phyloP scores from a whole-genome alignment of 176 grass and related monocot species.

The Hsuehochloa calcarea region DNA sequence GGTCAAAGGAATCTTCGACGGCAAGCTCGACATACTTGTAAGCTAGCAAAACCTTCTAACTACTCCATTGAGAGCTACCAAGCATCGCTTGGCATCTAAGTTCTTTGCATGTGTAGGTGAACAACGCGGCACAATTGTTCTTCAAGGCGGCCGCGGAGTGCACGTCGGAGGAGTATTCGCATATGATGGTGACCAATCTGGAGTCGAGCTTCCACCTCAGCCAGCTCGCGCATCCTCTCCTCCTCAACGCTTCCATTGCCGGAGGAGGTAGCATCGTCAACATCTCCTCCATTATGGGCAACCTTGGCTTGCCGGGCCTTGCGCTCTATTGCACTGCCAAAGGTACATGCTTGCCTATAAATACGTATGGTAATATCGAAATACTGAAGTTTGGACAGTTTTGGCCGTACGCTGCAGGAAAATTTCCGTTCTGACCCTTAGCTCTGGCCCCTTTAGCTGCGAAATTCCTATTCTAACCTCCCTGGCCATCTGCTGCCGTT shows the following conservation, averaged over 20 bases:
- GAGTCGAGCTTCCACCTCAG: slow-evolving; percentile 46
- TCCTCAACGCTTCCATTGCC: not conserved
- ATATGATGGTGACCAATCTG: slow-evolving; percentile 35
- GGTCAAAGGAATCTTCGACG: not conserved
- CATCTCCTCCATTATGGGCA: slow-evolving; percentile 31
- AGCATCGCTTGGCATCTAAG: no score
- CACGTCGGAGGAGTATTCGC: slow-evolving; percentile 24
- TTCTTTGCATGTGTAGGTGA: not conserved
- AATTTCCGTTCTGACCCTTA: no score
- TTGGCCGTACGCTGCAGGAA: no score
- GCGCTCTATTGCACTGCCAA: no score
- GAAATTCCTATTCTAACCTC: no score
- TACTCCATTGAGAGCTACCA: no score
- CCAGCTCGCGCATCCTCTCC: slow-evolving; percentile 41
- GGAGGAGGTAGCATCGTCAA: not conserved
- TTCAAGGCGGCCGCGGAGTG: not conserved
- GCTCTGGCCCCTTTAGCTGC: no score
- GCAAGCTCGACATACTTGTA: slow-evolving; percentile 40
- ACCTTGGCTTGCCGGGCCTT: not conserved
- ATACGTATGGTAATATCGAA: no score
- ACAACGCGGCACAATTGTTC: slow-evolving; percentile 16
- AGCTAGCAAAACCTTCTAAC: no score
- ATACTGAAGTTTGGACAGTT: no score
- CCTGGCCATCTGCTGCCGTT: no score
- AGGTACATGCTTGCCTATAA: no score